Evolutionary conservation across 345 rosid genomes (phyloP).

Genomic region (Populus ilicifolia): DNA sequence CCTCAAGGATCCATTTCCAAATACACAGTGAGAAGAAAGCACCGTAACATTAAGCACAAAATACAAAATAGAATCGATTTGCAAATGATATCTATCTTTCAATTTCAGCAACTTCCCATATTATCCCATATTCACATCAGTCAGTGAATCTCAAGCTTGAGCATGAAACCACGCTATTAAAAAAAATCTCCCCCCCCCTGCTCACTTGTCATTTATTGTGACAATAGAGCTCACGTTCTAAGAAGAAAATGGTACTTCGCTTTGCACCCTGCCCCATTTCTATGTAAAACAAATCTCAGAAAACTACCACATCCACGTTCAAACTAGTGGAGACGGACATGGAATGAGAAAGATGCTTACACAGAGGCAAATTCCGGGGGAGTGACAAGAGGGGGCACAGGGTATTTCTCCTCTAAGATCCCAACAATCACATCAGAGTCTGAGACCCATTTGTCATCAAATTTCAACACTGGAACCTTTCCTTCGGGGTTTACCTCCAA

Average conservation of each 20-base stretch:
- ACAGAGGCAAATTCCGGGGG: conserved; percentile 64
- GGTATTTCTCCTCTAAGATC: conserved; percentile 74
- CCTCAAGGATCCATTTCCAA: neutral
- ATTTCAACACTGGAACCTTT: conserved; percentile 71
- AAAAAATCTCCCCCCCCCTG: too few relatives aligned
- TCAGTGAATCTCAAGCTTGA: too few relatives aligned
- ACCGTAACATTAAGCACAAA: neutral
- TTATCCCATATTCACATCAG: neutral
- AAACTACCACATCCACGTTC: neutral
- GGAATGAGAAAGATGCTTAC: conserved; percentile 31
- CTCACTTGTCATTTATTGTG: too few relatives aligned
- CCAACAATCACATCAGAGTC: conserved; percentile 84
- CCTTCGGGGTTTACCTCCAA: conserved; percentile 74
- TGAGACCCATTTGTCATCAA: conserved; percentile 76
- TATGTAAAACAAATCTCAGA: too few relatives aligned
- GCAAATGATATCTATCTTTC: neutral
- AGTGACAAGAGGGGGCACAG: conserved; percentile 63
- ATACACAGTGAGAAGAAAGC: neutral
- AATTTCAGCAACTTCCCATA: neutral
- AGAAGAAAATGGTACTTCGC: too few relatives aligned
- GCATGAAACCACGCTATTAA: too few relatives aligned
- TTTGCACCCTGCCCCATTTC: too few relatives aligned
- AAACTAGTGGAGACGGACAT: neutral
- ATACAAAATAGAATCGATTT: neutral
- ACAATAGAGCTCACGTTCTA: too few relatives aligned